phyloP scores from a whole-genome alignment of 768 basidiomycete genomes.

The Russula emetica region DNA sequence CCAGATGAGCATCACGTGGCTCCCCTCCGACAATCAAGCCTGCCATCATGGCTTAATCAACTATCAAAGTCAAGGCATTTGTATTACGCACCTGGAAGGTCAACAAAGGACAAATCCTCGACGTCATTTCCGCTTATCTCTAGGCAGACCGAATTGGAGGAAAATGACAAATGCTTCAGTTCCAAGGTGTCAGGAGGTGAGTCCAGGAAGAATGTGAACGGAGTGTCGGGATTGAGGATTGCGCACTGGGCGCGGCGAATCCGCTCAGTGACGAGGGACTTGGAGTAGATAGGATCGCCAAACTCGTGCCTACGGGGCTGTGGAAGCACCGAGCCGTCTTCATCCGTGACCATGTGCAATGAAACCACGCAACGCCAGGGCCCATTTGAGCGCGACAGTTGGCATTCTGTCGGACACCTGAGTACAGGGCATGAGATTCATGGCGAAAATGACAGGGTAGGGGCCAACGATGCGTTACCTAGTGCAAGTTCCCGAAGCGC shows the following conservation, averaged over 20 bases:
- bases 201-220: constrained; percentile 38
- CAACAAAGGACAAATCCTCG: constrained; percentile 41
- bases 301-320: constrained; percentile 29
- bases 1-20: constrained; percentile 54
- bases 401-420: constrained; percentile 41
- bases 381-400: constrained; percentile 29
- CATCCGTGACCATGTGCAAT: constrained; percentile 33
- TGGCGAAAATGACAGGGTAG: neutral
- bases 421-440: neutral
- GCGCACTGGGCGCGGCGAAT: constrained; percentile 64
- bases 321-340: constrained; percentile 35
- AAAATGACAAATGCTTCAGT: constrained; percentile 34
- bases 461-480: constrained; percentile 40
- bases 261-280: constrained; percentile 55
- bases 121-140: constrained; percentile 39
- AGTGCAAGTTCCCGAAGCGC: constrained; percentile 70
- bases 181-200: constrained; percentile 33
- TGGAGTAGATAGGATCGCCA: constrained; percentile 43
- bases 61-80: neutral
- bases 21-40: constrained; percentile 57
- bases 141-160: constrained; percentile 37
- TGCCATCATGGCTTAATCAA: constrained; percentile 25
- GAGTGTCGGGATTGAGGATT: constrained; percentile 52
- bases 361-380: constrained; percentile 38
- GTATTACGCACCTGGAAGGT: constrained; percentile 37